These are phyloP conservation scores for Holtermannia corniformis DNA, from an alignment of 768 basidiomycete species.

Conservation along the genomic window DNA sequence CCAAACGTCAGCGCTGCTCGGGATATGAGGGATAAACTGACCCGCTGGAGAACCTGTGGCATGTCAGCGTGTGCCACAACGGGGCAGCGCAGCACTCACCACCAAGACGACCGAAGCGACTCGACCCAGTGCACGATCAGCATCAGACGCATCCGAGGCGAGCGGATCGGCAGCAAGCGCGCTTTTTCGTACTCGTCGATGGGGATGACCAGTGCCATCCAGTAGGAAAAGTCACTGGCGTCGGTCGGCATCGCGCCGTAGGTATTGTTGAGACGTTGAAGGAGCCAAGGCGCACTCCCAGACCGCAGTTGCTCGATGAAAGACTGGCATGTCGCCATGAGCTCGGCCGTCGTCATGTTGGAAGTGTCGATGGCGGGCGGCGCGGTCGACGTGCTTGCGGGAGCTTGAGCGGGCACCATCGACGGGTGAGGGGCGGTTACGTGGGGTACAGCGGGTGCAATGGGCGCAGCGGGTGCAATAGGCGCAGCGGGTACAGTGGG, in stretches of 20 bases:
- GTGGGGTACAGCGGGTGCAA: too few species aligned
- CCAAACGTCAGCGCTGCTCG: background rate
- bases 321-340: slow-evolving; percentile 53
- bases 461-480: background rate
- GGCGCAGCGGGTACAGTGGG: background rate
- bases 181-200: slow-evolving; percentile 86
- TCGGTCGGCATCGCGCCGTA: slow-evolving; percentile 69
- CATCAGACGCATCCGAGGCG: slow-evolving; percentile 63
- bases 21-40: slow-evolving; percentile 8
- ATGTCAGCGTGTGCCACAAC: slow-evolving; percentile 1
- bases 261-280: slow-evolving; percentile 69
- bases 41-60: slow-evolving; percentile 25
- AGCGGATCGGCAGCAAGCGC: slow-evolving; percentile 64
- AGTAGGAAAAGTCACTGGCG: slow-evolving; percentile 66
- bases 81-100: slow-evolving; percentile 23
- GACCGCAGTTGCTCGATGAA: slow-evolving; percentile 56
- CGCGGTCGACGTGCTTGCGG: slow-evolving; percentile 1
- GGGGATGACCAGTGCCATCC: slow-evolving; percentile 79
- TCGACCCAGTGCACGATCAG: slow-evolving; percentile 95
- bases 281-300: slow-evolving; percentile 85
- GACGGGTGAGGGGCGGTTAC: too few species aligned
- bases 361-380: slow-evolving; percentile 19
- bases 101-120: slow-evolving; percentile 47
- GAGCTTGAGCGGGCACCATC: too few species aligned
- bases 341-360: slow-evolving; percentile 47